These are phyloP conservation scores for Phylloporus scabripes DNA, from an alignment of 768 basidiomycete species.

Conservation along the genomic window DNA sequence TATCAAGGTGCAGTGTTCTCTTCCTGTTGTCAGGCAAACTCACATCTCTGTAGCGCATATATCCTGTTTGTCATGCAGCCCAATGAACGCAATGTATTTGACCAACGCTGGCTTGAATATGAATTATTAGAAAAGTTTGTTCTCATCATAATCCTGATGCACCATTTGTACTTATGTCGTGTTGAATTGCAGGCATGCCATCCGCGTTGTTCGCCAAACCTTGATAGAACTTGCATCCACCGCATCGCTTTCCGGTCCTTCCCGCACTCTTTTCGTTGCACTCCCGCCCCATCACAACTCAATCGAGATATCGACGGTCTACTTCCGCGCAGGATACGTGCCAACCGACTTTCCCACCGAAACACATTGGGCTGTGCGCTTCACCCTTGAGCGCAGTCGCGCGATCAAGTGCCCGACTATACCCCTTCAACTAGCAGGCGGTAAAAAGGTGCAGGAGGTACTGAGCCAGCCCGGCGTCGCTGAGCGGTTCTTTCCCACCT, in stretches of 20 bases:
- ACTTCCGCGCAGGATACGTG: conserved; percentile 87
- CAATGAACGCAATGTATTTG: conserved; percentile 90
- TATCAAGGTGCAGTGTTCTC: conserved; percentile 38
- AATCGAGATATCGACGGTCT: conserved; percentile 79
- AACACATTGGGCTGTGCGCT: conserved; percentile 64
- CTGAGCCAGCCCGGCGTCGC: conserved; percentile 68
- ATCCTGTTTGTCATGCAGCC: conserved; percentile 89
- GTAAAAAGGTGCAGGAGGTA: conserved; percentile 93
- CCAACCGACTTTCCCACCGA: conserved; percentile 73
- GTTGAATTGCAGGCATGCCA: conserved; percentile 50
- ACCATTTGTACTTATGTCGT: background rate
- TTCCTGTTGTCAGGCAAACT: background rate
- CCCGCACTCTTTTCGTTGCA: conserved; percentile 39
- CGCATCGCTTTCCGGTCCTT: conserved; percentile 47
- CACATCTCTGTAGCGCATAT: conserved; percentile 33
- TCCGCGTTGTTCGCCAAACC: conserved; percentile 71
- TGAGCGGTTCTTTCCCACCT: conserved; percentile 58
- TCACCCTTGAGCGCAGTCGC: conserved; percentile 69
- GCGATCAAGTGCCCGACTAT: conserved; percentile 94
- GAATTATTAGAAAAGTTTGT: conserved; percentile 72
- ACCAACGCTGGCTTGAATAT: conserved; percentile 87
- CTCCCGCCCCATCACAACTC: conserved; percentile 3
- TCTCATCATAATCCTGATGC: too few relatives aligned
- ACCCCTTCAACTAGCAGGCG: conserved; percentile 89
- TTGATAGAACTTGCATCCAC: conserved; percentile 59